Conservation (phyloP, 495 filamentous ascomycete genomes). For the Aspergillus sclerotiicarbonarius region DNA sequence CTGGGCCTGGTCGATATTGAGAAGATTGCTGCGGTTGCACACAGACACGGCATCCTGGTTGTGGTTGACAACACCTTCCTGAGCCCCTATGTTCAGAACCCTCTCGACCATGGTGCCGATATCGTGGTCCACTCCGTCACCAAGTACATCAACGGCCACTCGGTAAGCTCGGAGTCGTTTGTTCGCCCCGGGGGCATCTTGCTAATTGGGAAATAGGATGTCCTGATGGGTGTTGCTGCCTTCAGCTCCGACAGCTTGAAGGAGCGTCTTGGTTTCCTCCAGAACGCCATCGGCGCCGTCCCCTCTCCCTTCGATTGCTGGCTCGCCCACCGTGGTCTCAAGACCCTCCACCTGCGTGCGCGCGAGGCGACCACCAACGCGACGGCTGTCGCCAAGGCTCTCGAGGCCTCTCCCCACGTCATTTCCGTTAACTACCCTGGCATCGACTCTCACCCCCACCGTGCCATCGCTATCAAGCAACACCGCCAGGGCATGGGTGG, state of each 20-base stretch:
- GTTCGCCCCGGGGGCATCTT: not conserved
- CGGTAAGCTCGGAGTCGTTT: constrained; percentile 36
- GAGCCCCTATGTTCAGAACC: constrained; percentile 94
- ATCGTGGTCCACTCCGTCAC: constrained; percentile 99
- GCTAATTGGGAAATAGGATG: constrained; percentile 60
- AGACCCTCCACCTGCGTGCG: constrained; percentile 92
- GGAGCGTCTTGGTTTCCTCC: constrained; percentile 80
- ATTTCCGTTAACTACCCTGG: constrained; percentile 94
- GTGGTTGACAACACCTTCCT: constrained; percentile 99
- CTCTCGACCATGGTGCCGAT: constrained; percentile 90
- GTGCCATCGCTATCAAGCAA: constrained; percentile 79
- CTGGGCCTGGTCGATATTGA: constrained; percentile 88
- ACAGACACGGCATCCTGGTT: constrained; percentile 84
- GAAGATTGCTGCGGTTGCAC: constrained; percentile 75
- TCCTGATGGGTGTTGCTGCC: constrained; percentile 97
- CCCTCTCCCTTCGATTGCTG: constrained; percentile 96
- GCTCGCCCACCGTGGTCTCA: constrained; percentile 97
- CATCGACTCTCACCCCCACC: constrained; percentile 79
- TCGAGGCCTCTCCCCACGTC: constrained; percentile 79
- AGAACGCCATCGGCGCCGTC: constrained; percentile 95
- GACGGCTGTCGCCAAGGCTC: constrained; percentile 67
- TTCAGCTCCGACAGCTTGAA: constrained; percentile 82
- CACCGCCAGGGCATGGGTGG: constrained; percentile 94
- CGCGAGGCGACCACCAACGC: constrained; percentile 82
- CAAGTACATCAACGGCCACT: constrained; percentile 99